These are phyloP conservation scores for Salvia splendens DNA, from an alignment of 257 asterid genomes.

Conservation along the genomic window DNA sequence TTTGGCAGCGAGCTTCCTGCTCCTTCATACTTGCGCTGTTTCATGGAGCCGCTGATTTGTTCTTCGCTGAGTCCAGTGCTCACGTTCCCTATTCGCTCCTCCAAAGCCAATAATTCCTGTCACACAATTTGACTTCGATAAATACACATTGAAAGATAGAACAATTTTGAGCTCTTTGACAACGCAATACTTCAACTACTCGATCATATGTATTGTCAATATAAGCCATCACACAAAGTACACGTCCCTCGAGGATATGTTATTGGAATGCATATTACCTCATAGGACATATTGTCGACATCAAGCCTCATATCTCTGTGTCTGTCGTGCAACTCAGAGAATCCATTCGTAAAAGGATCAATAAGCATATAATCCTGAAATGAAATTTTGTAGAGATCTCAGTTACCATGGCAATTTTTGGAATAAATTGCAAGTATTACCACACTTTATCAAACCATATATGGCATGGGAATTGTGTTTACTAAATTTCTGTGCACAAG, in stretches of 20 bases:
- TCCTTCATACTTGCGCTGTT: slow-evolving; percentile 47
- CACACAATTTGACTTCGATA: not conserved
- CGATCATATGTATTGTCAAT: too few relatives aligned
- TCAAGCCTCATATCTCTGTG: slow-evolving; percentile 94
- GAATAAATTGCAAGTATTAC: not conserved
- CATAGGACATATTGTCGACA: slow-evolving; percentile 91
- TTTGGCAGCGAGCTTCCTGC: slow-evolving; percentile 32
- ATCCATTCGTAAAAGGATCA: slow-evolving; percentile 59
- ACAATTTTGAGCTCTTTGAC: too few relatives aligned
- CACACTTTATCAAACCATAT: not conserved
- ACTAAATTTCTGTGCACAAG: not conserved
- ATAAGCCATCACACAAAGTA: too few relatives aligned
- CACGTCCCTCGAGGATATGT: too few relatives aligned
- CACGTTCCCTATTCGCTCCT: slow-evolving; percentile 87
- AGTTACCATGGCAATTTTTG: not conserved
- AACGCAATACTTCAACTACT: too few relatives aligned
- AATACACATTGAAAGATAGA: too few relatives aligned
- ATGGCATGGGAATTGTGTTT: too few relatives aligned
- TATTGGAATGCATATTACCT: slow-evolving; percentile 46
- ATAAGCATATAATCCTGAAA: slow-evolving; percentile 65
- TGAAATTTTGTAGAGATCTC: not conserved
- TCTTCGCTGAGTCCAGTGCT: slow-evolving; percentile 76
- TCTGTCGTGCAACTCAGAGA: slow-evolving; percentile 72
- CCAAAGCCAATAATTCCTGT: slow-evolving; percentile 90
- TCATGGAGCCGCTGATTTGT: slow-evolving; percentile 45